Evolutionary conservation across 1,139 yeast species (phyloP), one percentile per base, ranked within the genome.

Genomic region (Suhomyces bokatorum): DNA sequence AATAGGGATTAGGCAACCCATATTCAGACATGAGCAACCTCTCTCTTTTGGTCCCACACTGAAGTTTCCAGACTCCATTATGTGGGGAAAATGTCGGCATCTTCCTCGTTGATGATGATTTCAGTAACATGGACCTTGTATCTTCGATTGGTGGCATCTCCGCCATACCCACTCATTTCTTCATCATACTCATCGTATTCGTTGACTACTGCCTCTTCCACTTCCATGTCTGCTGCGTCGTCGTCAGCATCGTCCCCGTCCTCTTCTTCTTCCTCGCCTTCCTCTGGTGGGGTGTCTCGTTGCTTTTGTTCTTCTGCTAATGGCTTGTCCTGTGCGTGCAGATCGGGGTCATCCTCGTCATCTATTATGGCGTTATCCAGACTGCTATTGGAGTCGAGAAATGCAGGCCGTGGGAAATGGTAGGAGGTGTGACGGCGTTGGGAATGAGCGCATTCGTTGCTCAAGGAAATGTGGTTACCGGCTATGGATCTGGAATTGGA

Each of bases 51-150:
- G 4, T 26, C 24, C 24, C 24, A 20, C 24, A 6, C 24, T 20
- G 24, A 20, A 8, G 9, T n/a, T 4, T 11, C 5, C n/a, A n/a
- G 8, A n/a, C 35, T 14, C 26, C 13, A 13, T 24, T 34, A 34
- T 1, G 30, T 30, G 15, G 57, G 57, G 32, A 54, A 54, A n/a
- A 54, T 54, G 39, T 54, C 55, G 13, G 45, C 42, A 32, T 54
- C 57, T 24, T 59, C 66, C 27, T 75, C 81, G 49, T 73, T 71
- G 16, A 79, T 69, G 3, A 70, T 59, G 14, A 80, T 76, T 43
- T 81, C 84, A 15, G 81, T 75, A 14, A 80, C 83, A 39, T 73
- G 75, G 6, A 78, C 80, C 47, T 66, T 72, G 51, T 75, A 71
- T 39, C 63, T 49, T 42, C 67, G 50, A 45, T 55, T 62, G 27